Evolutionary conservation across 139 green algal genomes (phyloP).

Genomic region (Chlorella sp.): DNA sequence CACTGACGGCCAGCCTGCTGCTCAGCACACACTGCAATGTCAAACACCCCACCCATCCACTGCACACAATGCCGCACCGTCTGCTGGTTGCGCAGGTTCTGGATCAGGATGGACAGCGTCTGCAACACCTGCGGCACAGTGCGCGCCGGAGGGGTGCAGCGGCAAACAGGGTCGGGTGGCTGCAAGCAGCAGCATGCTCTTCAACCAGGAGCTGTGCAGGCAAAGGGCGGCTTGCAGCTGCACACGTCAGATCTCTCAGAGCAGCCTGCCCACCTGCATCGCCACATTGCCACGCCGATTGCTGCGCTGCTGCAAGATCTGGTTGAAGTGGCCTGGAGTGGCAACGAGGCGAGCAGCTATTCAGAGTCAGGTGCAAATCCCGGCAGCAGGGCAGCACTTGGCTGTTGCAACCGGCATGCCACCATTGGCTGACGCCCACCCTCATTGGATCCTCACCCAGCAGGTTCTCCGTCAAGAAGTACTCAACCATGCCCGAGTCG

Average conservation of each 20-base stretch:
- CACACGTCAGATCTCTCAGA: no score
- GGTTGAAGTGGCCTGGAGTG: conserved; percentile 74
- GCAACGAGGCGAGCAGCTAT: no score
- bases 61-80: conserved; percentile 44
- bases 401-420: no score
- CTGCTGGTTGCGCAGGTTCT: conserved; percentile 93
- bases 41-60: no score
- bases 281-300: conserved; percentile 87
- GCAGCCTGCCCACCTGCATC: conserved; percentile 60
- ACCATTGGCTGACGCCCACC: no score
- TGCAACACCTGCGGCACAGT: conserved; percentile 71
- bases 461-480: conserved; percentile 95
- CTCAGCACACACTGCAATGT: no score
- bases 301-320: conserved; percentile 81
- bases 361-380: no score
- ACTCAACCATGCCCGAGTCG: conserved; percentile 93
- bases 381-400: no score
- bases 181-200: no score
- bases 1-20: no score
- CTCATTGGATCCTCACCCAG: conserved; percentile 49
- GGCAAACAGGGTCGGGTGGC: neutral
- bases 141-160: neutral
- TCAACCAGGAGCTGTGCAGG: no score
- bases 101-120: conserved; percentile 96
- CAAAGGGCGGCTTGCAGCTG: conserved; percentile 2